Base-by-base conservation (phyloP, 805 yeast genomes). In the Monosporozyma yasuniensis region DNA sequence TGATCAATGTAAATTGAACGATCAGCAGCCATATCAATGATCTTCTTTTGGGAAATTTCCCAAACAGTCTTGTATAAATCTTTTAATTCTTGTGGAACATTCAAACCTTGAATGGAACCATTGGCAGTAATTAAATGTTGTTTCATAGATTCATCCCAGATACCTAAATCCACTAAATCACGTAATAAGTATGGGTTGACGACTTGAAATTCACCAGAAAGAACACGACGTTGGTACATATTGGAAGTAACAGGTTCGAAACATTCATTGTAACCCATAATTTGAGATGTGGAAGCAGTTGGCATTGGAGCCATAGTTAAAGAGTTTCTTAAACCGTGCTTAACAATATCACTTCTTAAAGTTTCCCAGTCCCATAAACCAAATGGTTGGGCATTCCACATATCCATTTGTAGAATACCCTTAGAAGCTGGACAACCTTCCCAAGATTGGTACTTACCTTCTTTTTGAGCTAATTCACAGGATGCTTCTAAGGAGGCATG, bases 241-340 rank as follows among this genome's bases (percentile, higher is more conserved):
- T 90, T 90, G 19, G 96, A 87, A 3, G 97, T 89, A 63, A 83
- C 79, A 5, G 98, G 97, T 69, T 91, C 98, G 66, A 90, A 90
- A 68, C 96, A 90, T 70, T 90, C 98, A 59, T 81, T 89, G 72
- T 77, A 87, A 32, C 97, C 97, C 48, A 90, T 73, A 43, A 90
- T 89, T 70, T 89, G 96, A 2, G 98, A 91, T 1, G 98, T 91
- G 0, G 97, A 88, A 1, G 98, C 98, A 10, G 98, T 90, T 19
- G 98, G 98, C 98, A 90, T 90, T 46, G 96, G 93, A 0, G 93
- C 96, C 22, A 90, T 90, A 12, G 89, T 67, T 47, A 90, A 69
- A 2, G 97, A 90, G 70, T 90, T 90, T 61, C 97, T 73, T 34
- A 90, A 59, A 25, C 98, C 98, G 59, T 78, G 64, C 78, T 68